Evolutionary conservation across 306 rosid genomes (phyloP).

Genomic region (Biancaea sappan): DNA sequence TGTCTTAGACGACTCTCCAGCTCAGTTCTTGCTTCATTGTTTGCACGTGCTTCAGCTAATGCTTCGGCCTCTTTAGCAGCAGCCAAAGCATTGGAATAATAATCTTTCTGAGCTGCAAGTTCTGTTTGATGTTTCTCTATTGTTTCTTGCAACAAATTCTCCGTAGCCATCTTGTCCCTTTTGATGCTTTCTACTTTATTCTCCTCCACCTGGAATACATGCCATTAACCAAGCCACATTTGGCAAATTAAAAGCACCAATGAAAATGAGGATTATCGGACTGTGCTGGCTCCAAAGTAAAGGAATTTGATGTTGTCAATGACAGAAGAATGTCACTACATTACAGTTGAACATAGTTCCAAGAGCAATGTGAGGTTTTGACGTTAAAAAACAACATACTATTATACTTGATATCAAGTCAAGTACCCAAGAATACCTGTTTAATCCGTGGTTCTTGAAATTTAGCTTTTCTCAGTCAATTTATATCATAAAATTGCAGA

Average conservation of each 20-base stretch:
- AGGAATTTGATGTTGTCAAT: not conserved
- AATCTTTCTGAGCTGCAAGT: conserved; percentile 70
- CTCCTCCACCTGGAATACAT: conserved; percentile 66
- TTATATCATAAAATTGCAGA: not conserved
- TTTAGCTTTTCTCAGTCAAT: not conserved
- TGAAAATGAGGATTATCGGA: not conserved
- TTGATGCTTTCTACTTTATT: conserved; percentile 81
- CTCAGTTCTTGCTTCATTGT: conserved; percentile 75
- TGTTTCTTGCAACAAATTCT: conserved; percentile 76
- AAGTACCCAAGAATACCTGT: not conserved
- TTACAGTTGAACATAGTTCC: not conserved
- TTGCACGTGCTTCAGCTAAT: conserved; percentile 70
- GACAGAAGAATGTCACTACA: not conserved
- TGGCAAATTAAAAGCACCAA: not conserved
- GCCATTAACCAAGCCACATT: not conserved
- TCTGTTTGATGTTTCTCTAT: conserved; percentile 79
- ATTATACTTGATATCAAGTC: not conserved
- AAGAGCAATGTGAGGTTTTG: not conserved
- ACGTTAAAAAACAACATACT: not conserved
- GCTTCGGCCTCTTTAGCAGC: conserved; percentile 86
- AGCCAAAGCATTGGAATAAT: conserved; percentile 69
- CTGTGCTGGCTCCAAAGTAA: not conserved
- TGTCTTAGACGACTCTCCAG: conserved; percentile 72
- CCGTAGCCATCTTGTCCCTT: conserved; percentile 82
- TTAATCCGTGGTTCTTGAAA: not conserved